Base-by-base conservation (phyloP, 768 basidiomycete species). In the Mycena albidolilacea region DNA sequence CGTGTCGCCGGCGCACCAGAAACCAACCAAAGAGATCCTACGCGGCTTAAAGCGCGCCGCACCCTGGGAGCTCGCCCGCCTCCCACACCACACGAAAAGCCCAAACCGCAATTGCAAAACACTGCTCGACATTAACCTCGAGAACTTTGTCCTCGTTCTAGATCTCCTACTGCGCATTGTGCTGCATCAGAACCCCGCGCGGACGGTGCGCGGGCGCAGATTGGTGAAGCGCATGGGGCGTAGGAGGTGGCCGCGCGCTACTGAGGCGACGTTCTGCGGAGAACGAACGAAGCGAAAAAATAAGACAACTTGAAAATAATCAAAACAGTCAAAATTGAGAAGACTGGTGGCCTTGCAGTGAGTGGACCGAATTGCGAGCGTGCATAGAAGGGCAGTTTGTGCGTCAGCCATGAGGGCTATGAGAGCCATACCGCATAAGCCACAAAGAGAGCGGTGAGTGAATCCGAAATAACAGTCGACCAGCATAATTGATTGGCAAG, bases 71-170 rank as follows among this genome's bases (percentile, higher is more conserved):
- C 66, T 91, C 84, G 75, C 91, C 90, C 9, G 95, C 91, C 55
- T 93, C 30, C 30, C 30, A 30, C 30, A 85, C 85, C 90, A 92
- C 30, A 95, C 88, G 77, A 94, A 96, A 70, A 88, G 89, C 35
- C 96, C 97, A 80, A 96, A 97, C 75, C 96, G 85, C 80, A 96
- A 77, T 86, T 83, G 91, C 85, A 43, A 98, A 85, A 80, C 96
- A 97, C 79, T 96, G 95, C 66, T 93, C 90, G 15, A 90, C 84
- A 77, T 96, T 96, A 73, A 97, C 85, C 80, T 98, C 96, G 60
- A 94, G 86, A 69, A 94, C 88, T 73, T 93, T 93, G 7, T 89
- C 90, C 52, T 91, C 92, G n/a, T 91, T 90, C 11, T 91, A n/a
- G n/a, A n/a, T n/a, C n/a, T n/a, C 91, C 7, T 87, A 87, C 48